These are phyloP conservation scores for Podospora comata DNA, from an alignment of 495 filamentous ascomycete genomes.

Conservation along the genomic window DNA sequence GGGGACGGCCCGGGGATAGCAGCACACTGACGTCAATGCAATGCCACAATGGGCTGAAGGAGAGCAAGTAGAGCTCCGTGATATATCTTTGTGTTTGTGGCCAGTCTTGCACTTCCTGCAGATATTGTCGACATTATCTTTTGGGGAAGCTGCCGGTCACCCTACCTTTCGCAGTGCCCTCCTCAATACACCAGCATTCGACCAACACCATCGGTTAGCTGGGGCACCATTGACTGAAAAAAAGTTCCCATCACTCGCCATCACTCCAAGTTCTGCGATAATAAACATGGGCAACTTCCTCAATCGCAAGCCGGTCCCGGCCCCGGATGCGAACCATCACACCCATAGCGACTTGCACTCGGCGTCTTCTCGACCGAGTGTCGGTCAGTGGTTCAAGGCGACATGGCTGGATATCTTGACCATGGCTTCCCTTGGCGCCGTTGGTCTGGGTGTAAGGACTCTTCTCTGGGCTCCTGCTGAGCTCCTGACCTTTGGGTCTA, in stretches of 20 bases:
- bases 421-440: slow-evolving; percentile 54
- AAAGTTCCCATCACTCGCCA: too few species aligned
- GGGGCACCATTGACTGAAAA: too few species aligned
- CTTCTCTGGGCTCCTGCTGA: too few species aligned
- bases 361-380: not conserved
- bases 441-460: slow-evolving; percentile 44
- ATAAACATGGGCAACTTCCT: not conserved
- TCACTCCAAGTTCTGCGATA: too few species aligned
- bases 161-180: too few species aligned
- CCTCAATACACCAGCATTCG: too few species aligned
- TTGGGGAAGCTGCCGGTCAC: not conserved
- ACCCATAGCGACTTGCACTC: not conserved
- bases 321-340: not conserved
- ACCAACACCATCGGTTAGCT: too few species aligned
- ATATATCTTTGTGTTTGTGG: too few species aligned
- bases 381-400: slow-evolving; percentile 49
- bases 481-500: not conserved
- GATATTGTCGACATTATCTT: not conserved
- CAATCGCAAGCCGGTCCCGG: not conserved
- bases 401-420: slow-evolving; percentile 59
- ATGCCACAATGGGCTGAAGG: not conserved
- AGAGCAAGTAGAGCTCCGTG: too few species aligned
- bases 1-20: not conserved
- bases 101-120: not conserved
- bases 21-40: not conserved